A percentile compares a stretch with the other conserved stretches of the same genome.
Conservation (phyloP, 345 rosid genomes). For the Salix dunnii region DNA sequence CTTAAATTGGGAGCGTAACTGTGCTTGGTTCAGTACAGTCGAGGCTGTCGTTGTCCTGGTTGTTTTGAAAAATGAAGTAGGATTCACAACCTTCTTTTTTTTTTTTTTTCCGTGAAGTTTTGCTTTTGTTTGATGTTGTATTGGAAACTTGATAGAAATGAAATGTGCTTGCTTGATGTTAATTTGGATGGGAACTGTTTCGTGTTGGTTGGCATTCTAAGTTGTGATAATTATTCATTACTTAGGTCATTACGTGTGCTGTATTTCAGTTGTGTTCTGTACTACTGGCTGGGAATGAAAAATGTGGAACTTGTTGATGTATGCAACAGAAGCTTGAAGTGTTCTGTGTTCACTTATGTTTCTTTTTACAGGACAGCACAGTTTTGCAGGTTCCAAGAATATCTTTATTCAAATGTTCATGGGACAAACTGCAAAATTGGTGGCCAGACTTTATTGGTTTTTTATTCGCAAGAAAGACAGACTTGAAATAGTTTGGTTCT, state of each 20-base stretch:
- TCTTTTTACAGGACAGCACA: not conserved
- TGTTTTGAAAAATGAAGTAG: not conserved
- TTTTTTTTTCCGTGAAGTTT: not conserved
- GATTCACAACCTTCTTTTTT: not conserved
- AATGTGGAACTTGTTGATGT: not conserved
- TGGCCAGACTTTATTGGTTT: not conserved
- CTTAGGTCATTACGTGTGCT: not conserved
- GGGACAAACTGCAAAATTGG: slow-evolving; percentile 12
- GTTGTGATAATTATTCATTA: not conserved
- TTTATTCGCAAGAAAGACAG: slow-evolving; percentile 12
- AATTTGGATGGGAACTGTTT: not conserved
- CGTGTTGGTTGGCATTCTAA: not conserved
- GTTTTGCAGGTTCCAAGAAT: slow-evolving; percentile 41
- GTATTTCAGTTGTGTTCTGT: not conserved
- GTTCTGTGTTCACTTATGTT: not conserved
- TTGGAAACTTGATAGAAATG: not conserved
- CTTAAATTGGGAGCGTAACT: not conserved
- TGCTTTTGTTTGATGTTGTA: not conserved
- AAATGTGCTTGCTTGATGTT: not conserved
- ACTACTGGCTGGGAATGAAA: not conserved
- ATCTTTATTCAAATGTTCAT: slow-evolving; percentile 19
- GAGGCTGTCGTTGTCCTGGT: not conserved
- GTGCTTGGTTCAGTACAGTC: not conserved
- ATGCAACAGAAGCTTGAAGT: not conserved
- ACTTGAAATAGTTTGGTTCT: slow-evolving; percentile 10